These are phyloP conservation scores for Phialophora chinensis DNA, from an alignment of 2,329 filamentous ascomycete species.

Conservation along the genomic window DNA sequence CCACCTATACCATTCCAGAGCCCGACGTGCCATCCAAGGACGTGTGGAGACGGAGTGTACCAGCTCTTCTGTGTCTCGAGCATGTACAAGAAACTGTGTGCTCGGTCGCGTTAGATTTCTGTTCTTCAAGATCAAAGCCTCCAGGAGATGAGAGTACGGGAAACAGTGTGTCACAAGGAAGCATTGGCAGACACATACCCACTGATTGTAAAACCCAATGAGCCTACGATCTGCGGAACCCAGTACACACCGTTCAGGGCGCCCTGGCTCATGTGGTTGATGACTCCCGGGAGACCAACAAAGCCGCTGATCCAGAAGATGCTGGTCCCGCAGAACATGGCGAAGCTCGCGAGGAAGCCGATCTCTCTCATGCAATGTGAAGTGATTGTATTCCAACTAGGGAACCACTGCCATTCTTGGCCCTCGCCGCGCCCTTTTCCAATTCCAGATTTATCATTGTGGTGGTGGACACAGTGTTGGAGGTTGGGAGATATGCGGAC, in stretches of 20 bases:
- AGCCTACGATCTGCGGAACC: conserved; percentile 1
- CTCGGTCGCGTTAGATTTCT: neutral
- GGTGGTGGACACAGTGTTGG: neutral
- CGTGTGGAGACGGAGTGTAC: neutral
- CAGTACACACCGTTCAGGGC: neutral
- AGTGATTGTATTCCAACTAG: neutral
- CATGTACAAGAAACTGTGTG: conserved; percentile 3
- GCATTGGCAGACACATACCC: neutral
- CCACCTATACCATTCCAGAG: conserved; percentile 1
- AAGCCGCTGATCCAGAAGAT: conserved; percentile 9
- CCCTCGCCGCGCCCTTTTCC: neutral
- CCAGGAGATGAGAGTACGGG: neutral
- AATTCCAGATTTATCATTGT: neutral
- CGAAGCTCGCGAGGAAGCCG: conserved; percentile 1
- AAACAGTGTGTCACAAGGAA: neutral
- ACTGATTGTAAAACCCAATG: neutral
- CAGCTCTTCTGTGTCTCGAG: conserved; percentile 1
- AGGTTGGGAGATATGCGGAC: neutral
- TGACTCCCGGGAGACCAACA: neutral
- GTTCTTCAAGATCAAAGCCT: neutral
- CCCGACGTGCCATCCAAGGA: conserved; percentile 4
- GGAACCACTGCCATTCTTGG: conserved; percentile 1
- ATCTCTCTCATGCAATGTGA: neutral
- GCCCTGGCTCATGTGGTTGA: neutral
- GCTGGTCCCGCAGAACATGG: neutral